Base-by-base conservation (phyloP, 2,329 filamentous ascomycete genomes). In the Pseudopithomyces maydicus region DNA sequence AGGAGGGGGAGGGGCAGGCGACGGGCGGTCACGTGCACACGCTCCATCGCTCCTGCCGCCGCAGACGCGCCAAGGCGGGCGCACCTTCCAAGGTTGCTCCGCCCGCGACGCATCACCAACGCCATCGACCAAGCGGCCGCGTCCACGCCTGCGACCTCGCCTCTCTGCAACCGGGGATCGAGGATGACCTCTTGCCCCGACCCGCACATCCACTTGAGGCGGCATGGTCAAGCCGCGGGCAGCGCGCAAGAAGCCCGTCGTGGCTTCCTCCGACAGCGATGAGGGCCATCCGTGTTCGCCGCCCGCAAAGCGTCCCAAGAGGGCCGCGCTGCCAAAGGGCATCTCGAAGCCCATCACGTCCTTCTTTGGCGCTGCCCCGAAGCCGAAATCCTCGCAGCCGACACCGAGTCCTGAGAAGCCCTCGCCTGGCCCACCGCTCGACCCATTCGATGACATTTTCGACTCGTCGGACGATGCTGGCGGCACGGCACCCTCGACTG, bases 291-390 rank as follows among this genome's bases (percentile, higher is more conserved):
- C 55, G 48, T 49, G 52, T 59, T 64, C 69, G 69, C 67, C 71
- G 67, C 69, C 73, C 64, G 67, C 63, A 32, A 69, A 66, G 62
- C 67, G 68, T 44, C 54, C 68, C 38, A 72, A 59, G 64, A 71
- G 65, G 61, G 66, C 64, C 63, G 64, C 67, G 55, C 65, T 72
- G 65, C 63, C 73, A 17, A 71, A 74, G 59, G 69, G 74, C 36
- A 58, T 73, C 36, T 71, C 73, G 59, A 80, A 78, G 62, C 73
- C 79, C 10, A 80, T 81, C 48, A 79, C 76, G 35, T 81, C 80
- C 15, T 82, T 82, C 71, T 82, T 82, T 71, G 79, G 76, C 66
- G 72, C 73, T 49, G 73, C 73, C 7, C 75, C 78, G n/a, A 78
- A 77, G 53, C 61, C 74, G 32, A 77, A 78, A 57, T 69, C 72